Conservation (phyloP, 2,329 filamentous ascomycete species). For the Clonostachys solani region DNA sequence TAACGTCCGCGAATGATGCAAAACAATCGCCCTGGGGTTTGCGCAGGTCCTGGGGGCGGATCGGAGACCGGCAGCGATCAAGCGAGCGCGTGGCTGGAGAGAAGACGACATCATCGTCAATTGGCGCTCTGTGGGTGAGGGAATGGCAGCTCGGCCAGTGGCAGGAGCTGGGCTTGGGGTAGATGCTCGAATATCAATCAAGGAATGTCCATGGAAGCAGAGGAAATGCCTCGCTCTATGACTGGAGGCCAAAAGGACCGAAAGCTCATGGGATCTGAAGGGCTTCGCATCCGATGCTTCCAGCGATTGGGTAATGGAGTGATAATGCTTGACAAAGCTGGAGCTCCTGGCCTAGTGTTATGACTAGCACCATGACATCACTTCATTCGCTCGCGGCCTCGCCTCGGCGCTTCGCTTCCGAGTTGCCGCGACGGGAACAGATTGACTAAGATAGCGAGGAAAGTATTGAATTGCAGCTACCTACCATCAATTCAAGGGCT, state of each 20-base stretch:
- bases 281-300: neutral
- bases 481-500: too few species aligned
- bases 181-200: neutral
- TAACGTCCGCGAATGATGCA: constrained; percentile 4
- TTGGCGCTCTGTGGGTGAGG: too few species aligned
- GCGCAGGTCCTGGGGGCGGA: neutral
- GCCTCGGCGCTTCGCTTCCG: too few species aligned
- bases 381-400: too few species aligned
- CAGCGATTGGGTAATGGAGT: neutral
- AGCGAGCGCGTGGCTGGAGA: constrained; percentile 1
- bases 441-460: too few species aligned
- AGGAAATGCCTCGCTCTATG: too few species aligned
- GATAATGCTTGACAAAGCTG: too few species aligned
- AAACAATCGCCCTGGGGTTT: neutral
- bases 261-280: neutral
- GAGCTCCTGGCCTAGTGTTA: too few species aligned
- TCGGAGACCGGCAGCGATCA: constrained; percentile 1
- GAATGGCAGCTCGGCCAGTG: neutral
- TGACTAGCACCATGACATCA: too few species aligned
- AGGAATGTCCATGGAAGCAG: too few species aligned
- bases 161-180: neutral
- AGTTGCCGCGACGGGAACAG: too few species aligned
- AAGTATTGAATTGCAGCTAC: too few species aligned
- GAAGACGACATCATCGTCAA: neutral
- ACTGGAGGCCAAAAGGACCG: neutral